phyloP scores from a whole-genome alignment of 73 alveolate genomes.

The Symbiodinium pilosum region DNA sequence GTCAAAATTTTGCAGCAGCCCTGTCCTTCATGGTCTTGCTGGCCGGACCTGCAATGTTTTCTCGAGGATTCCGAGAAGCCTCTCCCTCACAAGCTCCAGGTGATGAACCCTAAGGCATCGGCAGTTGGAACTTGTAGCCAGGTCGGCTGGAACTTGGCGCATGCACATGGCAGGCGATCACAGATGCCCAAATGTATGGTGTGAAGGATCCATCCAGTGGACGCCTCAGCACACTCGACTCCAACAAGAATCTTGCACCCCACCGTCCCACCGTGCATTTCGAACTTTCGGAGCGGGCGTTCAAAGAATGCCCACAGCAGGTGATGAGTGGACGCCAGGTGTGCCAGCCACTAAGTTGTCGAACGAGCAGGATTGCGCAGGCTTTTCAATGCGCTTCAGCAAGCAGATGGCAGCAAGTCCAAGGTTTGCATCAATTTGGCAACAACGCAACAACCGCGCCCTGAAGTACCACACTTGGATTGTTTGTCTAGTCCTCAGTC shows the following conservation, averaged over 20 bases:
- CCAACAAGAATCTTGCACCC: background rate
- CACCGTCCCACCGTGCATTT: background rate
- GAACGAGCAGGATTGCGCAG: background rate
- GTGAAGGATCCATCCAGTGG: constrained; percentile 98
- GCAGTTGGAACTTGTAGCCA: background rate
- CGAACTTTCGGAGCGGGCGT: background rate
- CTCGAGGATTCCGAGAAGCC: constrained; percentile 39
- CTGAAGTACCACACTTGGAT: constrained; percentile 99
- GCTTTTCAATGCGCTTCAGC: background rate
- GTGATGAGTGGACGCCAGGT: constrained; percentile 99
- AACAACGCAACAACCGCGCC: constrained; percentile 99
- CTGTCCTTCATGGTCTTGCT: background rate
- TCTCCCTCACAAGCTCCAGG: constrained; percentile 93
- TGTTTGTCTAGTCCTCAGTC: constrained; percentile 96
- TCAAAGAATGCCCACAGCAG: background rate
- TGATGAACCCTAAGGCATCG: constrained; percentile 99
- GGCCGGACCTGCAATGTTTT: background rate
- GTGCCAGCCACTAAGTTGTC: constrained; percentile 89
- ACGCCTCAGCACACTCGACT: background rate
- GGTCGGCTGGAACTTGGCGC: too few species aligned
- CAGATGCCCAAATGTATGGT: constrained; percentile 99
- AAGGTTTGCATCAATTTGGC: constrained; percentile 99
- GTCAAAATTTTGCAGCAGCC: background rate
- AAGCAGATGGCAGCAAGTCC: background rate
- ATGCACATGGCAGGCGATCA: constrained; percentile 97